Base-by-base conservation (phyloP, 1,284 basidiomycete species). In the Fomitiporia mediterranea region DNA sequence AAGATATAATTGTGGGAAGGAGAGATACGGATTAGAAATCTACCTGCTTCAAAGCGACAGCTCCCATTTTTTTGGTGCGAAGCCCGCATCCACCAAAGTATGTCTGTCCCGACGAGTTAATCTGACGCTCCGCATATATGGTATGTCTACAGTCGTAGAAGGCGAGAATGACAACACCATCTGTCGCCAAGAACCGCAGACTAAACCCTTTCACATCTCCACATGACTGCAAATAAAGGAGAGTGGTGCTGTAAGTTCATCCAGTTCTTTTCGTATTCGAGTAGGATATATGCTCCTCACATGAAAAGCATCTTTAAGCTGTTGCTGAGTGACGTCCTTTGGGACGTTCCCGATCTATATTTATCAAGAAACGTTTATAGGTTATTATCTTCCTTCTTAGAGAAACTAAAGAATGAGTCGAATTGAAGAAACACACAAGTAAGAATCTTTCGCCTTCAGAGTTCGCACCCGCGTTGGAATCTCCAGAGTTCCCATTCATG, bases 81-180 rank as follows among this genome's bases (percentile, higher is more conserved):
- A 58, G 48, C 48, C 47, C 21, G 17, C 49, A 21, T 0, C 51
- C 44, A 17, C 48, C 57, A 30, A 55, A 58, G 37, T 43, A 49
- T 15, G 47, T 35, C n/a, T 50, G 44, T n/a, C 44, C 44, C 23
- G 23, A 37, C 7, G 48, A 17, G 21, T 19, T 23, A 34, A 46
- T 38, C 25, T 35, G 7, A 17, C 46, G 55, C 27, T 68, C 67
- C 39, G 82, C 81, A 6, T 71, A 72, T 43, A 72, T 69, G 2
- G 84, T 80, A 50, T 80, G 72, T 46, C 83, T 77, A 30, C 78
- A 65, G 63, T 88, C 83, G 66, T 78, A 80, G 62, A 87, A 88
- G 2, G 82, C 80, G 49, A 89, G 66, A 57, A 84, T 69, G 46
- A 84, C 71, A 28, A 77, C 67, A 4, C 80, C 78, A 46, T 79